Evolutionary conservation across 139 green algal genomes (phyloP).

Genomic region (Closterium sp.): DNA sequence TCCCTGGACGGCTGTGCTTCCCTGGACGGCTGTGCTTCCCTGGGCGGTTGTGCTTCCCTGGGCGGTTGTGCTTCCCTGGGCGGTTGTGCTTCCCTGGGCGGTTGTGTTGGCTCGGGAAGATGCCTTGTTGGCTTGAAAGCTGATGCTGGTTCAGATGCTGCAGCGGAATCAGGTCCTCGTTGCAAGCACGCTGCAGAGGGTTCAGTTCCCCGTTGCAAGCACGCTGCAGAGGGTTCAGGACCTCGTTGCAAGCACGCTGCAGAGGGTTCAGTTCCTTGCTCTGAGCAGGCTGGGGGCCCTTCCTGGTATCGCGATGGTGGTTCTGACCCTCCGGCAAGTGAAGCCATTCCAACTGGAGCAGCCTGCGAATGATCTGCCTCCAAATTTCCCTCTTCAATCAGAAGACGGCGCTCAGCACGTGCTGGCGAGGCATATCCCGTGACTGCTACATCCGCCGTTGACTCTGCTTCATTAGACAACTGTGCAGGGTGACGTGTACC

Average conservation of each 20-base stretch:
- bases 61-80: no score
- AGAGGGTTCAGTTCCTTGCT: background rate
- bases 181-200: background rate
- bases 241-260: no score
- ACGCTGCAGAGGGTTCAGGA: background rate
- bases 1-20: no score
- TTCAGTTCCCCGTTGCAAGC: background rate
- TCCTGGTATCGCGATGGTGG: background rate
- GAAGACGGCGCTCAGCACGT: no score
- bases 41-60: no score
- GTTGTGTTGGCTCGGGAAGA: background rate
- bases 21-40: background rate
- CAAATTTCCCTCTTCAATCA: no score
- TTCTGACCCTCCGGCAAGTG: background rate
- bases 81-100: no score
- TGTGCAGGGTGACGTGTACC: no score
- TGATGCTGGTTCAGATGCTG: background rate
- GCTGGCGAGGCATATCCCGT: no score
- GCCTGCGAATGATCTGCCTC: no score
- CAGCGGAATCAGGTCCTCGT: background rate
- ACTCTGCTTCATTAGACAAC: no score
- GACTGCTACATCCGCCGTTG: no score
- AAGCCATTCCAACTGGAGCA: background rate
- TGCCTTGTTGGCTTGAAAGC: background rate
- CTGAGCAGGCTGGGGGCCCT: background rate